These are phyloP conservation scores for Aspergillus japonicus DNA, from an alignment of 2,329 filamentous ascomycete genomes.

Conservation along the genomic window DNA sequence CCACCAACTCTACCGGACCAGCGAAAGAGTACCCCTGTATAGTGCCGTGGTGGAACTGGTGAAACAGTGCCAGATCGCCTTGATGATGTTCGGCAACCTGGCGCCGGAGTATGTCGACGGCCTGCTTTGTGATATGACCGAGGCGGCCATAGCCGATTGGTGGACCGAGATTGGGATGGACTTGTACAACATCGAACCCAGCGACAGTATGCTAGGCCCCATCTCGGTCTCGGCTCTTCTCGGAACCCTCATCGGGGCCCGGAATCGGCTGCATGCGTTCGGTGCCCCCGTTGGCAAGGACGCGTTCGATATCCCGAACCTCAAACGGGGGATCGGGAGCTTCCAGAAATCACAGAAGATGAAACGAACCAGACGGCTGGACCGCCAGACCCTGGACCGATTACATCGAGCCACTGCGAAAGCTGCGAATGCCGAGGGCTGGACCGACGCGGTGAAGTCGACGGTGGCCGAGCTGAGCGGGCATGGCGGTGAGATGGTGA, in stretches of 20 bases:
- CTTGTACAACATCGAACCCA: constrained; percentile 87
- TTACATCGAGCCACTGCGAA: constrained; percentile 85
- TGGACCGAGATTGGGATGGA: constrained; percentile 93
- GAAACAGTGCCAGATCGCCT: constrained; percentile 83
- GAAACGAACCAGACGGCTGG: constrained; percentile 72
- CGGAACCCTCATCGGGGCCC: constrained; percentile 82
- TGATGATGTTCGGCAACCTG: constrained; percentile 84
- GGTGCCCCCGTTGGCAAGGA: constrained; percentile 86
- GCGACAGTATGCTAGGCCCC: constrained; percentile 87
- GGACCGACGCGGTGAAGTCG: constrained; percentile 91
- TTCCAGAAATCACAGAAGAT: constrained; percentile 91
- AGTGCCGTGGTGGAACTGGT: constrained; percentile 83
- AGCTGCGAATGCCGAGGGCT: constrained; percentile 82
- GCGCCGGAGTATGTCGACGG: constrained; percentile 90
- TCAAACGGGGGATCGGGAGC: constrained; percentile 78
- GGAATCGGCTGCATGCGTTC: constrained; percentile 82
- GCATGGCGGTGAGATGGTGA: constrained; percentile 89
- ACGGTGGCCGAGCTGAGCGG: constrained; percentile 91
- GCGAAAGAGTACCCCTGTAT: constrained; percentile 74
- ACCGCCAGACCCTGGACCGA: constrained; percentile 76
- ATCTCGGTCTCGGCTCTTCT: constrained; percentile 86
- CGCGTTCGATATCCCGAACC: constrained; percentile 78
- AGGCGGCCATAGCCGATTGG: constrained; percentile 88
- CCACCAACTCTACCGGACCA: constrained; percentile 82
- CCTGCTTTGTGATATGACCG: constrained; percentile 87